Evolutionary conservation across 108 stramenopile genomes (phyloP).

Genomic region (Ochromonas danica): DNA sequence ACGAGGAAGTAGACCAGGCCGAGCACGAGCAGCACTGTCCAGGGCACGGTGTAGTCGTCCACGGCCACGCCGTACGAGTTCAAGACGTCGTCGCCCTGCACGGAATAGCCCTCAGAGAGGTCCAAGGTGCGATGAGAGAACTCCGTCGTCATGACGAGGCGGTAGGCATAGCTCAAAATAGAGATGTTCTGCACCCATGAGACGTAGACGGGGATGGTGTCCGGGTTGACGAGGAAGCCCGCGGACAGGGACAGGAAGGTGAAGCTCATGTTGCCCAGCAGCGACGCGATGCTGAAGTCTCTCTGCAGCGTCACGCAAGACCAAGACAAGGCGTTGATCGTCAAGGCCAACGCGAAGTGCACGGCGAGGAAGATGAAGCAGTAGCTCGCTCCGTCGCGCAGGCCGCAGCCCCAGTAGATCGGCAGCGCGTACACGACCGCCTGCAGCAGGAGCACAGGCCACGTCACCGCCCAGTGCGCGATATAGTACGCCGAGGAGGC

Average conservation of each 20-base stretch:
- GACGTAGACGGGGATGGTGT: background rate
- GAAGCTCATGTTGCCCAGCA: conserved; percentile 24
- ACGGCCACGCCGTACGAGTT: background rate
- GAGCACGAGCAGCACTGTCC: conserved; percentile 14
- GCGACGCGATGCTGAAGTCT: conserved; percentile 2
- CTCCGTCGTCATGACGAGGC: conserved; percentile 24
- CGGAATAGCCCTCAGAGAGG: background rate
- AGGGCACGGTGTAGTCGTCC: background rate
- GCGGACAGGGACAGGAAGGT: conserved; percentile 10
- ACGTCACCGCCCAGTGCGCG: background rate
- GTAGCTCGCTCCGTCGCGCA: background rate
- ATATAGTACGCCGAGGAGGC: conserved; percentile 8
- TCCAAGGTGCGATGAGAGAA: background rate
- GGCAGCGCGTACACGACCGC: background rate
- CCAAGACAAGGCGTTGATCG: conserved; percentile 21
- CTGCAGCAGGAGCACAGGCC: background rate
- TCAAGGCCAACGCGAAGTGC: background rate
- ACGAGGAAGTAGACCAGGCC: background rate
- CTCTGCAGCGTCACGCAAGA: background rate
- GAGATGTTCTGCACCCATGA: background rate
- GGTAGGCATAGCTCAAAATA: background rate
- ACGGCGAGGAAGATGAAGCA: background rate
- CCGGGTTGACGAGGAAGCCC: conserved; percentile 26
- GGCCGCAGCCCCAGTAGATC: background rate
- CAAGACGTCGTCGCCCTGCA: background rate